A percentile compares a stretch with the other conserved stretches of the same genome.
Evolutionary conservation across 805 yeast species (phyloP).

Genomic region (Kregervanrija fluxuum): DNA sequence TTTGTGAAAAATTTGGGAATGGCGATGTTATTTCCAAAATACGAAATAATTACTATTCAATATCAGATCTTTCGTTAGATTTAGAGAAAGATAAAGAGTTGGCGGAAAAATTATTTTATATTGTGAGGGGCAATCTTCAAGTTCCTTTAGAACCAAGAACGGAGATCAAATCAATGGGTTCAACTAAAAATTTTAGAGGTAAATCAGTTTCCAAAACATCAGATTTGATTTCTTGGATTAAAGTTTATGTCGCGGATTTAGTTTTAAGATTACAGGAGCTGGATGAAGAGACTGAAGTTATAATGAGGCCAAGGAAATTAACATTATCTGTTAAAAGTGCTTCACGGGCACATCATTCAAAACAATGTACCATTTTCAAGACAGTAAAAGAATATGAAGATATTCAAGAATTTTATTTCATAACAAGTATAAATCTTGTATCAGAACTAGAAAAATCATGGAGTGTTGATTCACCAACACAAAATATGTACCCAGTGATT

Average conservation of each 20-base stretch:
- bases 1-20: constrained; percentile 38
- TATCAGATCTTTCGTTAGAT: constrained; percentile 27
- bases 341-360: constrained; percentile 24
- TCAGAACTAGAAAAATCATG: constrained; percentile 19
- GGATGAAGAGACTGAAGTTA: constrained; percentile 50
- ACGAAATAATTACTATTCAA: constrained; percentile 37
- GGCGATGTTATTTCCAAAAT: constrained; percentile 36
- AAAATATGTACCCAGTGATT: constrained; percentile 37
- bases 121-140: constrained; percentile 57
- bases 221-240: constrained; percentile 73
- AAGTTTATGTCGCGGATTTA: constrained; percentile 76
- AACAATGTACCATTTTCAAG: constrained; percentile 33
- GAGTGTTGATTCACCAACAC: constrained; percentile 13
- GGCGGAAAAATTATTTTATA: constrained; percentile 47
- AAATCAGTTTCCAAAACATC: constrained; percentile 40
- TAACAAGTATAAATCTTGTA: constrained; percentile 15
- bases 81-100: constrained; percentile 37
- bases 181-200: constrained; percentile 71
- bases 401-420: constrained; percentile 23
- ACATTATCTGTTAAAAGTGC: constrained; percentile 30
- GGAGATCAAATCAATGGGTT: constrained; percentile 78
- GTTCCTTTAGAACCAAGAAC: constrained; percentile 52
- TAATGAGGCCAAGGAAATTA: constrained; percentile 50
- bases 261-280: constrained; percentile 62
- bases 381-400: constrained; percentile 32